Evolutionary conservation across 768 basidiomycete species (phyloP).

Genomic region (Sutorius australiensis): DNA sequence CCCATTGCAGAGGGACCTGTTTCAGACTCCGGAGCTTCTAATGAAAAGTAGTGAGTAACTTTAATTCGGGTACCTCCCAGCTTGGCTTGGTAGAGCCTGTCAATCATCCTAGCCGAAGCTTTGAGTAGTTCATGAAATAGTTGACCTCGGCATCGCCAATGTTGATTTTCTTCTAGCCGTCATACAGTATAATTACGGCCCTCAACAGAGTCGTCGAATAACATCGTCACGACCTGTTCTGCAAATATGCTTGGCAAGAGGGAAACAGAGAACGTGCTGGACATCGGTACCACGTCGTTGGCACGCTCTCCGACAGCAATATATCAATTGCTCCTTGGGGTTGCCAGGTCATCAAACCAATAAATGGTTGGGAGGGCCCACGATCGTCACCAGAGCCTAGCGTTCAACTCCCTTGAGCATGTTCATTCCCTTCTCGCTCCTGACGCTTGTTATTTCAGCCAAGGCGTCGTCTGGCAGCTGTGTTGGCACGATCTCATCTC

Average conservation of each 20-base stretch:
- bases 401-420: constrained; percentile 4
- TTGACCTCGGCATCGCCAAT: not conserved
- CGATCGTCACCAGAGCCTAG: not conserved
- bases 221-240: not conserved
- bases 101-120: not conserved
- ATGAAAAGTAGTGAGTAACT: no score
- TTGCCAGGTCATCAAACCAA: not conserved
- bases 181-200: not conserved
- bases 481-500: constrained; percentile 52
- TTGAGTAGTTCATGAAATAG: not conserved
- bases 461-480: constrained; percentile 26
- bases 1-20: no score
- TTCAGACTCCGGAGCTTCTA: no score
- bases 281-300: not conserved
- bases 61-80: no score
- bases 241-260: not conserved
- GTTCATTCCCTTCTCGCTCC: constrained; percentile 6
- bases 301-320: not conserved
- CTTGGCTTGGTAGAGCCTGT: not conserved
- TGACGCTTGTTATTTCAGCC: constrained; percentile 17
- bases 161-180: not conserved
- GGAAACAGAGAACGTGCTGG: not conserved
- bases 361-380: not conserved
- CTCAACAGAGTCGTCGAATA: not conserved
- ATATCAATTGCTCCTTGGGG: not conserved